Percentiles rank a stretch among this genome's conserved stretches.
These are phyloP conservation scores for Yamadazyma spencermartinsiae DNA, from an alignment of 1,139 yeast genomes.

Conservation along the genomic window DNA sequence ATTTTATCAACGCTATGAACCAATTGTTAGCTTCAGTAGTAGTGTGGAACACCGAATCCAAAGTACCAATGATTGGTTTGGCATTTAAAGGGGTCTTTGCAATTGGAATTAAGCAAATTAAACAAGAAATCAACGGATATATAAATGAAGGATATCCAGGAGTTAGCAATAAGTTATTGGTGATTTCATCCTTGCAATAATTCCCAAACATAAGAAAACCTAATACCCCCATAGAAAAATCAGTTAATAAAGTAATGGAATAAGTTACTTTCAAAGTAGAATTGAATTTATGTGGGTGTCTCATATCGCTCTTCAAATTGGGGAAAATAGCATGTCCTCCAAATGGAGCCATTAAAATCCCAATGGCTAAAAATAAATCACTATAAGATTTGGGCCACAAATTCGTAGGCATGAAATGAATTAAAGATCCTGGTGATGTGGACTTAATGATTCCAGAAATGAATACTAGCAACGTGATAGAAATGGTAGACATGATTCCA, in stretches of 20 bases:
- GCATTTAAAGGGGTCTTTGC: slow-evolving; percentile 88
- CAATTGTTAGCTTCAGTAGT: slow-evolving; percentile 15
- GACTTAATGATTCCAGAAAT: slow-evolving; percentile 41
- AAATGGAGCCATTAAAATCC: slow-evolving; percentile 61
- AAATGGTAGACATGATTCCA: slow-evolving; percentile 46
- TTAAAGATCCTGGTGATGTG: slow-evolving; percentile 44
- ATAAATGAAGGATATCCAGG: slow-evolving; percentile 73
- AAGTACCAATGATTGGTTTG: slow-evolving; percentile 78
- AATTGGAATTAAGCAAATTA: slow-evolving; percentile 80
- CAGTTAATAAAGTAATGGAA: slow-evolving; percentile 68
- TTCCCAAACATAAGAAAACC: slow-evolving; percentile 90
- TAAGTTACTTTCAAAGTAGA: slow-evolving; percentile 46
- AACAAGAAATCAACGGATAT: slow-evolving; percentile 60
- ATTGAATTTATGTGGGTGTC: slow-evolving; percentile 51
- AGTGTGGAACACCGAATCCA: slow-evolving; percentile 34
- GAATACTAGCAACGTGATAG: slow-evolving; percentile 42
- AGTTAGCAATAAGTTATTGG: slow-evolving; percentile 69
- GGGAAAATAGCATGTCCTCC: slow-evolving; percentile 67
- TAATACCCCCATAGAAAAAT: slow-evolving; percentile 70
- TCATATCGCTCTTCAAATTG: slow-evolving; percentile 57
- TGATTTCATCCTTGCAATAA: slow-evolving; percentile 74
- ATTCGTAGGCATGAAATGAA: slow-evolving; percentile 45
- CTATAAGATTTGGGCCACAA: slow-evolving; percentile 44
- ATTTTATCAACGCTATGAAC: slow-evolving; percentile 14
- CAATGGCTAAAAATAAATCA: slow-evolving; percentile 50